Base-by-base conservation (phyloP, 1,284 basidiomycete species). In the Vanrija pseudolonga region DNA sequence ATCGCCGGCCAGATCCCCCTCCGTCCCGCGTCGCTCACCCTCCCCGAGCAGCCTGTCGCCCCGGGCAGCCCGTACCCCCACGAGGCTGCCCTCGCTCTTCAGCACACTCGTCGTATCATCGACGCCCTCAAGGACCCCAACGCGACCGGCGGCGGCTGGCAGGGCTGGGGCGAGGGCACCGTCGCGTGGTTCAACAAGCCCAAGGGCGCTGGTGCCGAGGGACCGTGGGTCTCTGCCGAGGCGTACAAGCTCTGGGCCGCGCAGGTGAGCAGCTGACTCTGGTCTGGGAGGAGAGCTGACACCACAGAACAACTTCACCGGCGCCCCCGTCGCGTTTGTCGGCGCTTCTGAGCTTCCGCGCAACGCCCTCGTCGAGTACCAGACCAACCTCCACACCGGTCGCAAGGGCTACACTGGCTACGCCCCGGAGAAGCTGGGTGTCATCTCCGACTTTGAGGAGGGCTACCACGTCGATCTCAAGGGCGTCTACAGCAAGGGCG, bases 1-100 rank as follows among this genome's bases (percentile, higher is more conserved):
- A 80, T 98, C 53, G 95, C 96, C 0, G 96, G 96, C 4, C 96
- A 98, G 72, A 98, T 99, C 46, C 91, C 92, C 0, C 80, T 99
- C 24, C 79, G 88, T 22, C 95, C 96, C 0, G 78, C 85, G 37
- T 84, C 79, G 39, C 80, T 98, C 41, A 73, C 80, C 0, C 77
- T 98, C 6, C 88, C 89, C 1, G 76, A 79, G 0, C 83, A 85
- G 0, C 73, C 67, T 0, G 4, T 53, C 3, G 11, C 48, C 2
- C 42, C 56, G 0, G 17, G 39, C 1, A 68, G 65, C 32, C 65
- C 69, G 4, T 71, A 70, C 51, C 57, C 66, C 1, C 64, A 62
- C 37, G 71, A 74, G 17, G 81, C 83, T 1, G 85, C 87, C 1
- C 79, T 98, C 3, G 81, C 85, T 0, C 80, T 87, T 26, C 94